Base-by-base conservation (phyloP, 345 rosid genomes). In the Moringa oleifera region DNA sequence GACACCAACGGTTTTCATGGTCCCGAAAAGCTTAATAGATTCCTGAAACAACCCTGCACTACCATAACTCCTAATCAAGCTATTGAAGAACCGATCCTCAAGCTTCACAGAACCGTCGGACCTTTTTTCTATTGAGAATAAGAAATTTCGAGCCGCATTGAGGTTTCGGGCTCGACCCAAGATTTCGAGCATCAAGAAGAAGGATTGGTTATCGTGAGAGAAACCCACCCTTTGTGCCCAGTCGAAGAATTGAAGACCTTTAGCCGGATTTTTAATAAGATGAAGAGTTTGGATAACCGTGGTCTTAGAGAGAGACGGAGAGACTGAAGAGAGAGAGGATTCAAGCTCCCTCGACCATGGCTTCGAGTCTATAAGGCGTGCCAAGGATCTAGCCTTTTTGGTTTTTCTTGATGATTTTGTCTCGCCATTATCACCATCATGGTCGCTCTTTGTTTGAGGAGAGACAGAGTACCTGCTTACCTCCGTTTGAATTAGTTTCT, bases 1-100 rank as follows among this genome's bases (percentile, higher is more conserved):
- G 53, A 88, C 74, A 7, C 90, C 91, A 13, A 77, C 47, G 62
- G 72, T 63, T 75, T 87, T 91, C 97, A 91, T 91, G 62, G 66
- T 73, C 55, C 72, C 33, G 54, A 91, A 81, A 13, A 88, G 70
- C 74, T 80, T 78, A 11, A 86, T 50, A 1, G 97, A 80, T 64
- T 88, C 96, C 51, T 84, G 86, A 72, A 86, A 83, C 64, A 87
- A 59, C 18, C 90, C 85, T 18, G 91, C 89, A 22, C 71, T 53
- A 16, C 90, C 95, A 62, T 82, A 90, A 74, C 88, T 80, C 65
- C 88, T 69, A 17, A 90, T 83, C 73, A 90, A 78, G 76, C 85
- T 82, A 63, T 90, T 90, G 63, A 85, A 90, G 79, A 72, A 85
- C 71, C 73, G 81, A 63, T 88, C 94, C 45, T 83, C 66, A 6